Evolutionary conservation across 108 stramenopile species (phyloP).

Genomic region (Fistulifera pelliculosa): DNA sequence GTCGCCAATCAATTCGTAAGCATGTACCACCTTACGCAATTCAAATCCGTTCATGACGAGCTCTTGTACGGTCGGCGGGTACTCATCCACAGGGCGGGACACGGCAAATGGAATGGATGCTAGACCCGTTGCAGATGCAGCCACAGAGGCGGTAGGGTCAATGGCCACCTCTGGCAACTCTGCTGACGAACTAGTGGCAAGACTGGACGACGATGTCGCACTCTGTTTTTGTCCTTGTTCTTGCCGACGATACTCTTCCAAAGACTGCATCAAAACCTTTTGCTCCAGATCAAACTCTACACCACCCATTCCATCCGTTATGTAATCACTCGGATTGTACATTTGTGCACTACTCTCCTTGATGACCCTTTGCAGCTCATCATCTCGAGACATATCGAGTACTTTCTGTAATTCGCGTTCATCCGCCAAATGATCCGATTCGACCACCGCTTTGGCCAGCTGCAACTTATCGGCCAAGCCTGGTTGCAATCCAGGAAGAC

Average conservation of each 20-base stretch:
- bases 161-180: background rate
- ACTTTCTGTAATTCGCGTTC: slow-evolving; percentile 39
- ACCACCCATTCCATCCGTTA: slow-evolving; percentile 45
- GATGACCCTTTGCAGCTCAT: slow-evolving; percentile 43
- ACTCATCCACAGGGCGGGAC: slow-evolving; percentile 39
- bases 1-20: slow-evolving; percentile 74
- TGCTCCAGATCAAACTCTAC: slow-evolving; percentile 81
- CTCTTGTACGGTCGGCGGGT: slow-evolving; percentile 70
- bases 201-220: background rate
- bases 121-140: slow-evolving; percentile 1
- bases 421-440: slow-evolving; percentile 43
- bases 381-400: slow-evolving; percentile 39
- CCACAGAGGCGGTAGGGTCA: slow-evolving; percentile 4
- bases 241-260: slow-evolving; percentile 38
- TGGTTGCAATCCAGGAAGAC: slow-evolving; percentile 65
- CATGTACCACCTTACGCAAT: slow-evolving; percentile 50
- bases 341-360: slow-evolving; percentile 20
- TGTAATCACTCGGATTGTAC: no score
- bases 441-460: slow-evolving; percentile 56
- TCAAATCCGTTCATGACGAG: slow-evolving; percentile 83
- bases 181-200: background rate
- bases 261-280: slow-evolving; percentile 54
- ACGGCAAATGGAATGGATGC: slow-evolving; percentile 4
- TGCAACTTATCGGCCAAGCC: slow-evolving; percentile 76
- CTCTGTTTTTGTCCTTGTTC: slow-evolving; percentile 53